Evolutionary conservation across 768 basidiomycete species (phyloP).

Genomic region (Lactarius quietus): DNA sequence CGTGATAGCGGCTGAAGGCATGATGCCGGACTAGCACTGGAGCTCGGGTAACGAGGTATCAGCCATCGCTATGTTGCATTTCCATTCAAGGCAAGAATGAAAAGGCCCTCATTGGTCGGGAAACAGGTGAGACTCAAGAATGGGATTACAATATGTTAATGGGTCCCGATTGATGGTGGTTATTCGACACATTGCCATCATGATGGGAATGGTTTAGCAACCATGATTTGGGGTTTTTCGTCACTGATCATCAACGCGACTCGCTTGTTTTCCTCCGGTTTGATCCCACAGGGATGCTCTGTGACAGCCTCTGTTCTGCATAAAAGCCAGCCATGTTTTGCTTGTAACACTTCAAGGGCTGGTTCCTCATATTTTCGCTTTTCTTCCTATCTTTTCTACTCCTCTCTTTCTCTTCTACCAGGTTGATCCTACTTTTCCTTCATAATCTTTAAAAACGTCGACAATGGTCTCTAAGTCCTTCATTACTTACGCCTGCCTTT

Average conservation of each 20-base stretch:
- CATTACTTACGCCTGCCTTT: conserved; percentile 32
- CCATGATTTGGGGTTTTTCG: too few species aligned
- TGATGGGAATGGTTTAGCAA: neutral
- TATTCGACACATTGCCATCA: neutral
- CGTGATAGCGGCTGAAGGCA: neutral
- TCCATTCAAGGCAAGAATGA: neutral
- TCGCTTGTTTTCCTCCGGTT: too few species aligned
- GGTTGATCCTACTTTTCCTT: neutral
- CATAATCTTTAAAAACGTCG: neutral
- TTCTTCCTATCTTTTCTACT: neutral
- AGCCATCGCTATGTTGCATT: neutral
- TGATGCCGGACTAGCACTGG: too few species aligned
- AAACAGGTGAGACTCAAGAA: too few species aligned
- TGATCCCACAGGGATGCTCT: neutral
- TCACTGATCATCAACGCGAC: too few species aligned
- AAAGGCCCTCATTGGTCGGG: too few species aligned
- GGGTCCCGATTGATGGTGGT: neutral
- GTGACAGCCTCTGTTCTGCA: neutral
- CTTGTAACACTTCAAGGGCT: neutral
- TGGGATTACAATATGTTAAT: neutral
- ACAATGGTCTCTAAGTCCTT: conserved; percentile 32
- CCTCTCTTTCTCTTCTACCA: too few species aligned
- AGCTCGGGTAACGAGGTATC: neutral
- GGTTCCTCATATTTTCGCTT: conserved; percentile 1
- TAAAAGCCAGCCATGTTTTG: conserved; percentile 2